Base-by-base conservation (phyloP, 2,329 filamentous ascomycete species). In the Colletotrichum australisinense region DNA sequence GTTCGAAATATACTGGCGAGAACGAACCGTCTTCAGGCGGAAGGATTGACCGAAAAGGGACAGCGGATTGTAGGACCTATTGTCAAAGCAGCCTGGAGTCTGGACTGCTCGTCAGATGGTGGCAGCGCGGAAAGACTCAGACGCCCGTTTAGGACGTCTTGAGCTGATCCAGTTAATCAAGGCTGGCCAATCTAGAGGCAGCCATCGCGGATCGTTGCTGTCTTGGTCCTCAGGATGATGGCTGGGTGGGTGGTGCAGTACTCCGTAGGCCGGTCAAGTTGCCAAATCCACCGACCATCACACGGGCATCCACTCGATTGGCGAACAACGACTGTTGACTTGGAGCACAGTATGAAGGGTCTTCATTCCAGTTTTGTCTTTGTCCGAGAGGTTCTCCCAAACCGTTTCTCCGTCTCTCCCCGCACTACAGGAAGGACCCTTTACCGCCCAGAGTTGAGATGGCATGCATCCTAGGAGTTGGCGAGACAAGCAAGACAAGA, bases 111-210 rank as follows among this genome's bases (percentile, higher is more conserved):
- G 56, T 63, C 30, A 58, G 57, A 42, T 63, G 55, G 53, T 62
- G 68, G 62, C 68, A 65, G 42, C 58, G 38, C 42, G 32, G 66
- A 30, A 49, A 32, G 59, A 55, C 53, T 22, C 28, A 42, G 32
- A 32, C 26, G 53, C 11, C 19, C 60, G 24, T 70, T 65, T 35
- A 32, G 67, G 35, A 60, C 55, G 42, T 49, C n/a, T 46, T 73
- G 70, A 59, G 22, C 46, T 64, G 70, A 73, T 73, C 66, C 67
- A 73, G 12, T 73, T 60, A 70, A 70, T 65, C 70, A 73, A 70
- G 70, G 67, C 70, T 73, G 70, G 66, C 70, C 66, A 70, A 69
- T 69, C 65, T 63, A 30, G 65, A 63, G 42, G 69, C 69, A 58
- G 53, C 42, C 53, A 42, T 46, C 38, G 70, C 67, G 60, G 66